Evolutionary conservation across 257 asterid species (phyloP), one percentile per base, ranked within the genome.

Genomic region (Avicennia marina): DNA sequence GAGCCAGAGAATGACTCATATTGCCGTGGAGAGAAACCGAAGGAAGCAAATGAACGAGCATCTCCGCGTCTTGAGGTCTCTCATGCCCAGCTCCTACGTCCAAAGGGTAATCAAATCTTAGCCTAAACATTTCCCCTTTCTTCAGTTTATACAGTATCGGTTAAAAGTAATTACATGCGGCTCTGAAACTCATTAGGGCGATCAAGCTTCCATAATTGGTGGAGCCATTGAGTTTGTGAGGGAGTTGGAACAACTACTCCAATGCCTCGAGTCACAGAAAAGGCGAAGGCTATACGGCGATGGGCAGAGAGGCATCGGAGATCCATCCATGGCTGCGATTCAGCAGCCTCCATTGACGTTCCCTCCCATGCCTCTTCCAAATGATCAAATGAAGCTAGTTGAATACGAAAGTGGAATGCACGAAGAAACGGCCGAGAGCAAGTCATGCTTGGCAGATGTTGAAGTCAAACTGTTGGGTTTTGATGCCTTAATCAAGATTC

Each of bases 41-140:
- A 75, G 98, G 76, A 93, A 88, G 72, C 98, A 93, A 68, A 93
- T 93, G 95, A 93, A 89, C 51, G 95, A 89, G 15, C 97, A 88
- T 73, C 95, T 93, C 59, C 87, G 85, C 0, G 98, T 86, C 21
- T 74, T 93, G 63, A 81, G 95, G 70, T 78, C 95, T 47, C 95
- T 93, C 78, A 93, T 93, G 98, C 98, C 98, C 15, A 80, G 79
- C 62, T 88, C 97, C n/a, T 93, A 93, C 27, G 95, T 88, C 55
- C 97, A 88, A 78, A 77, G 97, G 94, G 91, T 91, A 83, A 24
- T 4, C 1, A 31, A 66, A 15, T 15, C 10, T 25, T 27, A 13
- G 47, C 22, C 39, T 19, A 7, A 19, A 7, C 24, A 0, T 4
- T 13, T 36, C 39, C 2, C 2, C 6, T 18, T 6, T 22, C 3